Percentiles rank a stretch among this genome's conserved stretches.
These are phyloP conservation scores for Apiospora phragmitis DNA, from an alignment of 2,329 filamentous ascomycete genomes.

Conservation along the genomic window DNA sequence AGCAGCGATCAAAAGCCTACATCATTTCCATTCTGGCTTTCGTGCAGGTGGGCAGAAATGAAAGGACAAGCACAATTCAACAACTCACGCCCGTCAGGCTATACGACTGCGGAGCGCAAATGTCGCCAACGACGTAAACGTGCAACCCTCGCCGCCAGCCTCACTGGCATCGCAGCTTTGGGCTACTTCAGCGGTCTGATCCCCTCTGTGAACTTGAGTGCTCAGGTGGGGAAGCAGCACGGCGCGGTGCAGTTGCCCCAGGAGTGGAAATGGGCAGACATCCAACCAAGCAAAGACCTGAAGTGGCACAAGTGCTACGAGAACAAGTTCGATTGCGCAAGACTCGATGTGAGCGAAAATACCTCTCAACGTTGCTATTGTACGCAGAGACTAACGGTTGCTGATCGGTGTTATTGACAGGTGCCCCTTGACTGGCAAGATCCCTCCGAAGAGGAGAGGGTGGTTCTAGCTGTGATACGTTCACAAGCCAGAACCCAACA, in stretches of 20 bases:
- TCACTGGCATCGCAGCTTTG: not conserved
- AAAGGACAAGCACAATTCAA: not conserved
- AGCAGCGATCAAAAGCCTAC: not conserved
- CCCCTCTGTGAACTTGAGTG: not conserved
- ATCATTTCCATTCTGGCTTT: not conserved
- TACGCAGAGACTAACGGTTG: not conserved
- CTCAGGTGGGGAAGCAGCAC: not conserved
- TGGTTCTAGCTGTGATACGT: constrained; percentile 39
- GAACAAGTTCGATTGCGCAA: not conserved
- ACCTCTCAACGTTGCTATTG: no score
- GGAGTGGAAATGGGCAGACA: not conserved
- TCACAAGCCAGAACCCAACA: constrained; percentile 31
- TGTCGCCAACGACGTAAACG: not conserved
- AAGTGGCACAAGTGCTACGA: constrained; percentile 1
- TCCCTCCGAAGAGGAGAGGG: constrained; percentile 33
- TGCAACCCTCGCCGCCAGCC: not conserved
- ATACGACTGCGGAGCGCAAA: not conserved
- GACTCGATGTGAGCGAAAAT: not conserved
- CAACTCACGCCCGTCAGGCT: not conserved
- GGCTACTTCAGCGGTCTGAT: not conserved
- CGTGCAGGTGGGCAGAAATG: not conserved
- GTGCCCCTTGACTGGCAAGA: constrained; percentile 43
- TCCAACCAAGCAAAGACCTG: not conserved
- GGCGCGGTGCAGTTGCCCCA: not conserved
- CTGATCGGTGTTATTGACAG: constrained; percentile 9